phyloP scores from a whole-genome alignment of 768 basidiomycete genomes.

The Boletus reticulatus region DNA sequence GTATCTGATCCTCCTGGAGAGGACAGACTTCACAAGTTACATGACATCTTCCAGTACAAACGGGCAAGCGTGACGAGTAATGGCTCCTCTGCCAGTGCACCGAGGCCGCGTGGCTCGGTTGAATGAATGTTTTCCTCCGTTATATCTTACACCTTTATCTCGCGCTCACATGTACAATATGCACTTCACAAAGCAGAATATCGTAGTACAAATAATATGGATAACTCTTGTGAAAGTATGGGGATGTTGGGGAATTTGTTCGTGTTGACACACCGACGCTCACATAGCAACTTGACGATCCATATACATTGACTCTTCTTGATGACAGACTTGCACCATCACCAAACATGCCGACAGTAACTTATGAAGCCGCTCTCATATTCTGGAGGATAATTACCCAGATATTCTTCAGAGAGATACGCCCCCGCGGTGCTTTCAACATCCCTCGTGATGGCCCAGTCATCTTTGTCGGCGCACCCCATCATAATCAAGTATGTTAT shows the following conservation, averaged over 20 bases:
- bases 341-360: slow-evolving; percentile 21
- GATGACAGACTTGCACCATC: slow-evolving; percentile 8
- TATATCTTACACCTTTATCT: slow-evolving; percentile 20
- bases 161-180: slow-evolving; percentile 26
- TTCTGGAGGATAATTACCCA: slow-evolving; percentile 87
- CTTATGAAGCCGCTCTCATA: slow-evolving; percentile 74
- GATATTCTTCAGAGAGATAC: slow-evolving; percentile 95
- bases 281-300: neutral
- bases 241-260: slow-evolving; percentile 18
- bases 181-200: slow-evolving; percentile 17
- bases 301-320: neutral
- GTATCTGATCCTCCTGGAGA: slow-evolving; percentile 41
- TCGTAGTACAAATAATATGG: slow-evolving; percentile 19
- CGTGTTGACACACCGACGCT: slow-evolving; percentile 21
- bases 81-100: slow-evolving; percentile 33
- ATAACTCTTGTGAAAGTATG: no score
- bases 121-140: slow-evolving; percentile 18
- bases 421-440: slow-evolving; percentile 92
- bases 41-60: slow-evolving; percentile 78
- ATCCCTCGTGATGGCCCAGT: slow-evolving; percentile 88
- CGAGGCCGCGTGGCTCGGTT: slow-evolving; percentile 12
- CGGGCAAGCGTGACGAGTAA: slow-evolving; percentile 61
- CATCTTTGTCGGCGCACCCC: slow-evolving; percentile 91
- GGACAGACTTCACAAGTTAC: slow-evolving; percentile 70
- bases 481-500: slow-evolving; percentile 80